Evolutionary conservation across 2,329 filamentous ascomycete genomes (phyloP).

Genomic region (Tolypocladium album): DNA sequence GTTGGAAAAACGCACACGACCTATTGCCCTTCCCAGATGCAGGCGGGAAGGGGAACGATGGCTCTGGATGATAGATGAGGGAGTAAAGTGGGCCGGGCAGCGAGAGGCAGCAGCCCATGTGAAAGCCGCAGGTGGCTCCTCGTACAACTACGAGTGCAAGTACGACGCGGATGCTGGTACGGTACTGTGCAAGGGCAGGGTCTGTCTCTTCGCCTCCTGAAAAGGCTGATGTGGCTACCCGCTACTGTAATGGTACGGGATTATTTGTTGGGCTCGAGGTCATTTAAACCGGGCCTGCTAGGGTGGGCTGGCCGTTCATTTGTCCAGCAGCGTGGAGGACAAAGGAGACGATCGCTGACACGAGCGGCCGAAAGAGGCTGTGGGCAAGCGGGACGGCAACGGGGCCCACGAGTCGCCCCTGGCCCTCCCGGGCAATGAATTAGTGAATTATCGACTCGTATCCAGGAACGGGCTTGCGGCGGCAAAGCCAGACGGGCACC

Average conservation of each 20-base stretch:
- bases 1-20: constrained; percentile 24
- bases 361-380: neutral
- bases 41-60: constrained; percentile 6
- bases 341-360: neutral
- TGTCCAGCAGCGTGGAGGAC: neutral
- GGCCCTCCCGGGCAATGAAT: neutral
- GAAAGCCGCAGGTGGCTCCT: constrained; percentile 8
- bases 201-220: too few species aligned
- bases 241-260: neutral
- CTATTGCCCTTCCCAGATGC: constrained; percentile 23
- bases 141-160: too few species aligned
- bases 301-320: neutral
- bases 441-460: too few species aligned
- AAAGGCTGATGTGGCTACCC: too few species aligned
- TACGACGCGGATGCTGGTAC: too few species aligned
- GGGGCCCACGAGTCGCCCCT: neutral
- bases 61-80: constrained; percentile 12
- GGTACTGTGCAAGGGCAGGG: too few species aligned
- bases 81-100: constrained; percentile 14
- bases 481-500: neutral
- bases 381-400: neutral
- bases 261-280: neutral
- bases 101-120: constrained; percentile 16
- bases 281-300: neutral
- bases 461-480: neutral